Evolutionary conservation across 2,329 filamentous ascomycete genomes (phyloP), one percentile per base, ranked within the genome.

Genomic region (Eutypa lata): DNA sequence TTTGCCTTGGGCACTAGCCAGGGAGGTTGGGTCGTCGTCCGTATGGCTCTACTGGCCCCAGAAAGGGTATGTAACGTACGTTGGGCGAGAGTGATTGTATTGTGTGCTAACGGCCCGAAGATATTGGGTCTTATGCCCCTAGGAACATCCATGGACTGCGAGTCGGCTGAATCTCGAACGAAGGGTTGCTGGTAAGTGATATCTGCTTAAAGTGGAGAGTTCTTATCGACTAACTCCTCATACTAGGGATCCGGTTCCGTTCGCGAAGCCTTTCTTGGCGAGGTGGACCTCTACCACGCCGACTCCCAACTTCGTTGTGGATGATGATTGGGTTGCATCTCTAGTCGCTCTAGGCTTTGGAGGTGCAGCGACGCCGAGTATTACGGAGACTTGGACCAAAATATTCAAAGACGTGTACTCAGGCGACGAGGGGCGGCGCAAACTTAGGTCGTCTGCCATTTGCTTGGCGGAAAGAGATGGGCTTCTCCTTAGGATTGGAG

Each of bases 121-220:
- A 76, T 81, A 37, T 62, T 72, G 16, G 79, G 79, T 16, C 59
- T 81, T 1, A 58, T 81, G 18, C 71, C 72, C 3, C 67, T 81
- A 7, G 78, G 77, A 24, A 79, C 76, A 4, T 79, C 76, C 0
- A 78, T 81, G 75, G 79, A 81, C 64, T 75, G 70, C 59, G 78
- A 82, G 68, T 79, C 78, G 8, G 59, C 69, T 2, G 68, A 68
- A 11, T 75, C 76, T 8, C 71, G 77, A 2, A 62, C 62, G 24
- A 73, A 74, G 44, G 77, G 77, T 14, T 77, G 75, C 65, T 81
- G 78, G 60, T 62, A 53, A 52, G 60, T 13, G 14, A 38, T 14
- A 31, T 16, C 35, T 16, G 35, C 3, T 18, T 16, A 16, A 38
- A 35, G 31, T 35, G 16, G 31, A 7, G 16, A 35, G 10, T 35